Evolutionary conservation across 1,284 basidiomycete species (phyloP).

Genomic region (Tilletiopsis washingtonensis): DNA sequence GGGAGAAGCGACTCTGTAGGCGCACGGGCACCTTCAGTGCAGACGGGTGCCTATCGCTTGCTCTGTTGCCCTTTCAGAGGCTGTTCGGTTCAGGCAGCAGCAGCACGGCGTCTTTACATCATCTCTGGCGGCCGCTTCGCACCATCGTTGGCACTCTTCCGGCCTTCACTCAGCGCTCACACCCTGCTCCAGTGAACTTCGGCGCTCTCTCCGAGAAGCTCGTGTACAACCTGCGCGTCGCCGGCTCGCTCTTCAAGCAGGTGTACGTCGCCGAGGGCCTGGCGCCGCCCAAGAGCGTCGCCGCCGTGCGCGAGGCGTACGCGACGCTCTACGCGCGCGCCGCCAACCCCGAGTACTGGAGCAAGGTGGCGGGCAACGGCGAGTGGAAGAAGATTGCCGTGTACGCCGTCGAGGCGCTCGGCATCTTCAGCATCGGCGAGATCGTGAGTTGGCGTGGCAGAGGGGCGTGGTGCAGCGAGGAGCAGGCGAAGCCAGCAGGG

Average conservation of each 20-base stretch:
- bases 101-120: too few relatives aligned
- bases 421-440: conserved; percentile 60
- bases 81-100: too few relatives aligned
- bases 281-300: background rate
- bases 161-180: too few relatives aligned
- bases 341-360: conserved; percentile 63
- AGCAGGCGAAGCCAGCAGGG: background rate
- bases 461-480: background rate
- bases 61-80: too few relatives aligned
- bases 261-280: conserved; percentile 70
- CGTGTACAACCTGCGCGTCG: conserved; percentile 55
- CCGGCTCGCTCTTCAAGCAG: conserved; percentile 76
- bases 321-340: conserved; percentile 64
- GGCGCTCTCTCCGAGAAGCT: conserved; percentile 23
- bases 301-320: conserved; percentile 51
- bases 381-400: conserved; percentile 66
- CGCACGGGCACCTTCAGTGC: too few relatives aligned
- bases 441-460: conserved; percentile 22
- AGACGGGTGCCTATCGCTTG: too few relatives aligned
- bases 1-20: too few relatives aligned
- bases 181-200: conserved; percentile 2
- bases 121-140: too few relatives aligned
- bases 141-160: too few relatives aligned
- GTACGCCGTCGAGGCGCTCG: conserved; percentile 80
- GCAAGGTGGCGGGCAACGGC: conserved; percentile 61